Conservation (phyloP, 1,284 basidiomycete genomes). For the Leccinum glutinopallens region DNA sequence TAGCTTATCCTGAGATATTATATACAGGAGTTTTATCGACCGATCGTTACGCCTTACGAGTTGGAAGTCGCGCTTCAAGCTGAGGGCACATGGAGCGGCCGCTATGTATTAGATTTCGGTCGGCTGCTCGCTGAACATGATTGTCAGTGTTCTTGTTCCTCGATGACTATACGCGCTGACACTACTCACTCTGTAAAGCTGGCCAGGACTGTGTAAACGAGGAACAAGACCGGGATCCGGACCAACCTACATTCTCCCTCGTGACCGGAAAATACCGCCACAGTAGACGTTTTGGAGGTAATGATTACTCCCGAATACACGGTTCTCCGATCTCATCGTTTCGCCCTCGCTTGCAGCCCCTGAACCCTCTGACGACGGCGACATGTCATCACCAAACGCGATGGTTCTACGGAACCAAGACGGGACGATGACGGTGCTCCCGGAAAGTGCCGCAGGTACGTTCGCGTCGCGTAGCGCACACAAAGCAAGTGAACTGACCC, state of each 20-base stretch:
- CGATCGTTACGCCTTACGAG: constrained; percentile 96
- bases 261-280: constrained; percentile 87
- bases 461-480: constrained; percentile 27
- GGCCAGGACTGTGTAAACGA: constrained; percentile 11
- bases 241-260: constrained; percentile 83
- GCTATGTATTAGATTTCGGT: constrained; percentile 83
- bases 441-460: constrained; percentile 71
- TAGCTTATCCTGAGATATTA: background rate
- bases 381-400: constrained; percentile 34
- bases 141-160: constrained; percentile 19
- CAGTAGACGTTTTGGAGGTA: constrained; percentile 62
- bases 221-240: constrained; percentile 48
- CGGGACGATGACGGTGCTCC: constrained; percentile 53
- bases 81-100: constrained; percentile 75
- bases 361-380: constrained; percentile 9
- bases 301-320: background rate
- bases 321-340: constrained; percentile 5
- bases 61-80: constrained; percentile 79
- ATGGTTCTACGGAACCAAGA: constrained; percentile 69
- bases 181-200: constrained; percentile 15
- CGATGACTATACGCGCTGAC: background rate
- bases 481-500: constrained; percentile 7
- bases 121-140: constrained; percentile 53
- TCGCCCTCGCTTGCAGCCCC: constrained; percentile 1
- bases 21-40: constrained; percentile 82